Percentiles rank a stretch among this genome's conserved stretches.
phyloP scores from a whole-genome alignment of 192 early-diverging fungal genomes.

The Backusella australiensis region DNA sequence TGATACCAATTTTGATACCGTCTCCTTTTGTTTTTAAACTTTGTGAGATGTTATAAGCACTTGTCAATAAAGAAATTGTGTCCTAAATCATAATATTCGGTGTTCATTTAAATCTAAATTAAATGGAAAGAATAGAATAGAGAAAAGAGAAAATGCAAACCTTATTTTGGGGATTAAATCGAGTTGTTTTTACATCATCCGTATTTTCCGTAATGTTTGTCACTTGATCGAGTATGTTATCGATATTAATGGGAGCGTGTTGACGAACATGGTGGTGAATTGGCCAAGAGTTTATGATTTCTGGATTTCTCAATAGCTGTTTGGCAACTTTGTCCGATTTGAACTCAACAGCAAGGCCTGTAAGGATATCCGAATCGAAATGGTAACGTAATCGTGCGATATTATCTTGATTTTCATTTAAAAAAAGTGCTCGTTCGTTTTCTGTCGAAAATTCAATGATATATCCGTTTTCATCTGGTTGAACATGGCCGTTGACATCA shows the following conservation, averaged over 20 bases:
- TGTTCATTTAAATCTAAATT: constrained; percentile 9
- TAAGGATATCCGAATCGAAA: constrained; percentile 20
- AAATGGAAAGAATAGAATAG: not conserved
- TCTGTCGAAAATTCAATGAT: constrained; percentile 8
- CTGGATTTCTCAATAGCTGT: not conserved
- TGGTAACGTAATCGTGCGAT: constrained; percentile 5
- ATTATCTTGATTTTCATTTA: not conserved
- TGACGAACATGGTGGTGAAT: constrained; percentile 17
- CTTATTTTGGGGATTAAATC: constrained; percentile 8
- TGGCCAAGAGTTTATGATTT: constrained; percentile 25
- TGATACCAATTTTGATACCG: constrained; percentile 62
- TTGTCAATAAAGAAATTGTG: constrained; percentile 45
- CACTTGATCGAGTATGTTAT: not conserved
- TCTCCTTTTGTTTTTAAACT: constrained; percentile 49
- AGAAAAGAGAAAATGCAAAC: not conserved
- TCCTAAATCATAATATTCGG: constrained; percentile 13
- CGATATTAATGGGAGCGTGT: not conserved
- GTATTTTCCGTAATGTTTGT: not conserved
- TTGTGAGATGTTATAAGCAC: constrained; percentile 43
- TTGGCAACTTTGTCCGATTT: constrained; percentile 2
- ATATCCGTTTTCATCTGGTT: not conserved
- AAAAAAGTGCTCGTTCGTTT: not conserved
- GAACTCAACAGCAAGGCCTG: constrained; percentile 19
- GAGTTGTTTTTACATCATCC: not conserved
- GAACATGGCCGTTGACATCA: not conserved